Conservation (phyloP, 1,139 yeast species). For the Yamadazyma trypodendri region DNA sequence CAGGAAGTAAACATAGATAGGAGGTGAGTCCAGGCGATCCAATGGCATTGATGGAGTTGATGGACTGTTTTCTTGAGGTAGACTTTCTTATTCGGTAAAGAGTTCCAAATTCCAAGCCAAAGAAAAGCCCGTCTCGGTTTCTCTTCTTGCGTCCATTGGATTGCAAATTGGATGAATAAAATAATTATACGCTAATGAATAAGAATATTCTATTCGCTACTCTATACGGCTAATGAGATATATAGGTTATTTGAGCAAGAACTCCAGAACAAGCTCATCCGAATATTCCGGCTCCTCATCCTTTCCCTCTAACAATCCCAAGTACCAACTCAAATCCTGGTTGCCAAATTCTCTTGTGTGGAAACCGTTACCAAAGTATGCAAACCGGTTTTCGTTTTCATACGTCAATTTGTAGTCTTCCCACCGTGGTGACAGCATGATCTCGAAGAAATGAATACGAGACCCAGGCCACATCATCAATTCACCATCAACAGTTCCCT, state of each 20-base stretch:
- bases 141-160: no score
- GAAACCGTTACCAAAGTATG: constrained; percentile 4
- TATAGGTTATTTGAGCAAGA: background rate
- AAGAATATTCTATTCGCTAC: no score
- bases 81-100: no score
- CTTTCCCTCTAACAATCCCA: constrained; percentile 3
- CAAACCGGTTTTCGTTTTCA: constrained; percentile 1
- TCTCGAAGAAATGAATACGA: constrained; percentile 2
- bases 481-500: constrained; percentile 2
- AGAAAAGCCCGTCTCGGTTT: no score
- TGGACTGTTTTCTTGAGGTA: no score
- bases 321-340: constrained; percentile 4
- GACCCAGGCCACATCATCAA: constrained; percentile 5
- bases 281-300: constrained; percentile 4
- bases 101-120: no score
- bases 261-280: constrained; percentile 1
- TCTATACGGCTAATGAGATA: no score
- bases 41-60: no score
- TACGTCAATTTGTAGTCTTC: constrained; percentile 4
- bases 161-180: no score
- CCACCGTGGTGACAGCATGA: constrained; percentile 3
- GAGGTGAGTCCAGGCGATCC: no score
- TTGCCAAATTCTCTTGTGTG: constrained; percentile 3
- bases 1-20: no score
- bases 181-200: no score